Evolutionary conservation across 225 moss, liverwort and hornwort species (phyloP), one percentile per base, ranked within the genome.

Genomic region (Lunularia cruciata): DNA sequence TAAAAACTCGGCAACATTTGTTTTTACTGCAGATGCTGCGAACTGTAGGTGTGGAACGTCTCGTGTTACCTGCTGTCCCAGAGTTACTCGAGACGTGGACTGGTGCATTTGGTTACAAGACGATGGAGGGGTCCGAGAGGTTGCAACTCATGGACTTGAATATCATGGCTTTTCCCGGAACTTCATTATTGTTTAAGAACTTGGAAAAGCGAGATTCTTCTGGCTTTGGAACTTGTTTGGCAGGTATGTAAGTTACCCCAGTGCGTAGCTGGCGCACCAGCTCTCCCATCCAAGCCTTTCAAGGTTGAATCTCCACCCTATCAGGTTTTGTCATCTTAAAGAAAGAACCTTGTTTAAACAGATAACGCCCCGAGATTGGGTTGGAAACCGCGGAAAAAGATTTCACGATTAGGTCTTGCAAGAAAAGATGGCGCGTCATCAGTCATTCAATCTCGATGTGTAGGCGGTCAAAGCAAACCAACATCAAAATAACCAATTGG

Each of bases 151-250:
- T 88, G 69, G 86, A 86, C 65, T 63, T 89, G 72, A 95, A 92
- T 74, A 80, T 95, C 19, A 91, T 95, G 94, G 91, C 91, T 36
- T 95, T 95, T 71, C 94, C 94, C 19, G 94, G 91, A 65, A 95
- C 94, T 63, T 86, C 91, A 33, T 67, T 88, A 32, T 69, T 91
- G 60, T 84, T 81, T 72, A 95, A 95, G 69, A 64, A 51, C 45
- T 76, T 95, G 63, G 85, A 83, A 30, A 79, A 59, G 70, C 27
- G 32, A 63, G 73, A 76, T 39, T 35, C 43, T 43, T 20, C 37
- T 19, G 39, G 52, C 3, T 20, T 31, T 35, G 51, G 22, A 22
- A 4, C 2, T 19, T 8, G 1, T 6, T 22, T 4, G 4, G 30
- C 23, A 46, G 63, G 63, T 64, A 64, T 3, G 46, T 15, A 20